Evolutionary conservation across 306 rosid species (phyloP), one percentile per base, ranked within the genome.

Genomic region (Acmispon strigosus): DNA sequence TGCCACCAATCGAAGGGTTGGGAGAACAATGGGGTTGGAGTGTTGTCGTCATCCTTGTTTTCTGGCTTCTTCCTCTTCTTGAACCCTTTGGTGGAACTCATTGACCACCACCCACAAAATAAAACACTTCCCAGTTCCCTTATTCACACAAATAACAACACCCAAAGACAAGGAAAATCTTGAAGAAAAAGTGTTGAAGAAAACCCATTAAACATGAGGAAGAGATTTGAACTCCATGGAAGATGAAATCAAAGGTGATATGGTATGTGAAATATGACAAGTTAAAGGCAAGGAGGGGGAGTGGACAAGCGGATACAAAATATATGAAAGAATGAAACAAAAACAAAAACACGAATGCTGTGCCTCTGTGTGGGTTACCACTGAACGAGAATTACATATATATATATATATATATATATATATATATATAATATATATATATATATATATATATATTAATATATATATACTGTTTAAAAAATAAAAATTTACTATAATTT

Each of bases 1-100:
- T 83, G 85, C 98, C 98, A 92, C 98, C 96, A 89, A 87, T 92
- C 98, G 78, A 69, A 60, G 66, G 92, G 82, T 65, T 83, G 90
- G 49, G 86, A 70, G 44, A 64, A 70, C 51, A 83, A 72, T 74
- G 87, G 78, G 74, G 83, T 79, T 63, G 63, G 78, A 70, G 85
- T 66, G 80, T 48, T 85, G 80, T 85, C 82, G 60, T 87, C 85
- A 84, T 80, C 85, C 77, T 78, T 86, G 61, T 81, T 84, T 44
- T 88, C 89, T 32, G 39, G 52, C 76, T 83, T 88, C 88, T 80
- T 92, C 92, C 76, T 92, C 80, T 78, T 89, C 88, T 83, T 87
- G 47, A 85, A 56, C 78, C 95, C 96, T 87, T 88, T 89, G 48
- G 88, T 78, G 86, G 98, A 93, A 80, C 92, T 90, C 98, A 92